A percentile compares a stretch with the other conserved stretches of the same genome.
Conservation (phyloP, 2,329 filamentous ascomycete species). For the Colletotrichum acutatum region DNA sequence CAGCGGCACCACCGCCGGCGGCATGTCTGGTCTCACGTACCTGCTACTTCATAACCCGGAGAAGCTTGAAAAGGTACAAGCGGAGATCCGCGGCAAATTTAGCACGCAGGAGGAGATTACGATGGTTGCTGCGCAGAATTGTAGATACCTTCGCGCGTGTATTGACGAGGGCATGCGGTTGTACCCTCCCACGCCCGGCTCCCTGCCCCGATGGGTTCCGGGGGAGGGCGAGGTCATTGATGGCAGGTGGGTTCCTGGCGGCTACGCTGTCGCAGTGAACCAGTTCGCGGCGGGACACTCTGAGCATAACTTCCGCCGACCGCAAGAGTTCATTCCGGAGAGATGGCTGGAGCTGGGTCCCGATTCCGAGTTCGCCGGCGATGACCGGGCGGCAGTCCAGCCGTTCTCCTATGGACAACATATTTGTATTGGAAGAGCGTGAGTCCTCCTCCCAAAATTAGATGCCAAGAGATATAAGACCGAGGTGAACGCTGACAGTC, state of each 20-base stretch:
- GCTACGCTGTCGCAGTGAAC: slow-evolving; percentile 3
- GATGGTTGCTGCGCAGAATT: neutral
- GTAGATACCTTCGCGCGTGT: neutral
- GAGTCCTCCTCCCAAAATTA: slow-evolving; percentile 37
- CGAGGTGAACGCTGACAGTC: too few relatives aligned
- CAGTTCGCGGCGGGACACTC: neutral
- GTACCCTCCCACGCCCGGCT: slow-evolving; percentile 3
- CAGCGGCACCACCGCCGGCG: neutral
- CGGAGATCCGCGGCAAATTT: neutral
- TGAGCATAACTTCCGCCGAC: neutral
- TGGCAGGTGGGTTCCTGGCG: neutral
- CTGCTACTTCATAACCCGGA: neutral
- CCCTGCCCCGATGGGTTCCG: neutral
- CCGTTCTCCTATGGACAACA: slow-evolving; percentile 60
- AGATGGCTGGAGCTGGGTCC: slow-evolving; percentile 2
- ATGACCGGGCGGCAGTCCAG: slow-evolving; percentile 44
- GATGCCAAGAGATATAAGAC: neutral
- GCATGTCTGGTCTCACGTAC: slow-evolving; percentile 8
- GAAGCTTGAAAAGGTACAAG: neutral
- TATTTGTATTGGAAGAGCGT: slow-evolving; percentile 62
- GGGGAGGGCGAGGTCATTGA: neutral
- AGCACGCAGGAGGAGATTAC: neutral
- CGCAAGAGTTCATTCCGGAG: slow-evolving; percentile 9
- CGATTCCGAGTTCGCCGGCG: neutral
- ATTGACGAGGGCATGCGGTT: slow-evolving; percentile 6